phyloP scores from a whole-genome alignment of 768 basidiomycete species.

The Coprinopsis marcescibilis region DNA sequence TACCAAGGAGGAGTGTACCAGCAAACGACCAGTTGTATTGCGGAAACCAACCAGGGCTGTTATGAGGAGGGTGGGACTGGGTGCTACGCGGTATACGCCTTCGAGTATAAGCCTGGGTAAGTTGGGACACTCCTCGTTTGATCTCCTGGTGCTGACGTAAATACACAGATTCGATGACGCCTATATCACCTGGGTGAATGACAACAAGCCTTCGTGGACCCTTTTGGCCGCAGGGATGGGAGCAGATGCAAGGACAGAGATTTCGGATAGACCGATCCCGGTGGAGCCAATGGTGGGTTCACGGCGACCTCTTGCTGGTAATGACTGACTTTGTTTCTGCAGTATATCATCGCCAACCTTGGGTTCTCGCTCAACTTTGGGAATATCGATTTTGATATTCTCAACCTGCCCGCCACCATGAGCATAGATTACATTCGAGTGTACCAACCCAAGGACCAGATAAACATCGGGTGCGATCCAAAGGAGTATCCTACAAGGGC shows the following conservation, averaged over 20 bases:
- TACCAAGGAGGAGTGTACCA: slow-evolving; percentile 43
- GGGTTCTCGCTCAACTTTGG: slow-evolving; percentile 66
- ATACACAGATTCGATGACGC: slow-evolving; percentile 43
- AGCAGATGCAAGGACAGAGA: slow-evolving; percentile 43
- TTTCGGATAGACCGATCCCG: slow-evolving; percentile 49
- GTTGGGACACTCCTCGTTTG: neutral
- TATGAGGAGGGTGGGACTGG: slow-evolving; percentile 40
- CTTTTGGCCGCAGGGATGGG: slow-evolving; percentile 43
- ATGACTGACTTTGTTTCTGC: neutral
- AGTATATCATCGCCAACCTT: slow-evolving; percentile 64
- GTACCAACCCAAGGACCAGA: slow-evolving; percentile 42
- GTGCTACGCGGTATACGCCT: slow-evolving; percentile 20
- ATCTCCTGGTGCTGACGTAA: slow-evolving; percentile 24
- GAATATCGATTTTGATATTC: slow-evolving; percentile 43
- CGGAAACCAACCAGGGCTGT: slow-evolving; percentile 55
- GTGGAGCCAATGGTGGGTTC: slow-evolving; percentile 58
- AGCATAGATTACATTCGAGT: slow-evolving; percentile 74
- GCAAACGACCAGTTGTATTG: slow-evolving; percentile 67
- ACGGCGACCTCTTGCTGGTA: slow-evolving; percentile 1
- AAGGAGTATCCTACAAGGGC: slow-evolving; percentile 55
- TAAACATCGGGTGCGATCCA: slow-evolving; percentile 64
- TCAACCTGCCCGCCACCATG: slow-evolving; percentile 55
- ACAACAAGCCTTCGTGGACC: slow-evolving; percentile 52
- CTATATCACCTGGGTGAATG: slow-evolving; percentile 68
- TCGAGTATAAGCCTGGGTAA: neutral